Evolutionary conservation across 805 yeast species (phyloP).

Genomic region (Isabelozyma pseudorhagii): DNA sequence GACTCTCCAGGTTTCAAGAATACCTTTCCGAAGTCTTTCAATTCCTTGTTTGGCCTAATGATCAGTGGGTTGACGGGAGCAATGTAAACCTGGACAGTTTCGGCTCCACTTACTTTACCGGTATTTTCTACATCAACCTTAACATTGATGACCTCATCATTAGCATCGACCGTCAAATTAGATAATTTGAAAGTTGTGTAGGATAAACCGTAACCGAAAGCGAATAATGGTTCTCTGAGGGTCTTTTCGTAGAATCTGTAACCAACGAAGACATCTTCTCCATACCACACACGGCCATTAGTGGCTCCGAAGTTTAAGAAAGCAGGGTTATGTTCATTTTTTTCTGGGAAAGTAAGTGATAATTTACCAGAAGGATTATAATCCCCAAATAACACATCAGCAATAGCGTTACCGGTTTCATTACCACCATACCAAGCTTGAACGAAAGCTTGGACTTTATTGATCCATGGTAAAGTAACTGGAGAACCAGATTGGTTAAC

Average conservation of each 20-base stretch:
- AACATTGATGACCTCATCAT: slow-evolving; percentile 24
- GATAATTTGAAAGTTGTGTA: slow-evolving; percentile 49
- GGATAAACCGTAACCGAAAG: slow-evolving; percentile 64
- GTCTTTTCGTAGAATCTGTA: slow-evolving; percentile 58
- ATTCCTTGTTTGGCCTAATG: slow-evolving; percentile 56
- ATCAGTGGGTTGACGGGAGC: slow-evolving; percentile 32
- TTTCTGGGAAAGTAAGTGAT: slow-evolving; percentile 52
- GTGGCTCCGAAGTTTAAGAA: slow-evolving; percentile 49
- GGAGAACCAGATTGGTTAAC: slow-evolving; percentile 64
- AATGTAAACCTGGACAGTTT: slow-evolving; percentile 55
- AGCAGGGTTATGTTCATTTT: slow-evolving; percentile 54
- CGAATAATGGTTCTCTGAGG: slow-evolving; percentile 47
- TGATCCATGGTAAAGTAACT: slow-evolving; percentile 53
- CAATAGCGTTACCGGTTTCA: slow-evolving; percentile 57
- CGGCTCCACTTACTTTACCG: slow-evolving; percentile 49
- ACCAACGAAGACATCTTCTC: slow-evolving; percentile 66
- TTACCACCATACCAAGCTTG: slow-evolving; percentile 59
- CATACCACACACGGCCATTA: slow-evolving; percentile 54
- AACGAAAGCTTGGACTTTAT: slow-evolving; percentile 39
- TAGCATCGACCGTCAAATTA: slow-evolving; percentile 28
- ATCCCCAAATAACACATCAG: slow-evolving; percentile 60
- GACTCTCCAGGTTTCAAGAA: slow-evolving; percentile 43
- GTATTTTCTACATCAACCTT: slow-evolving; percentile 45
- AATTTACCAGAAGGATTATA: slow-evolving; percentile 60
- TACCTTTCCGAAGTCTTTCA: slow-evolving; percentile 56